phyloP scores from a whole-genome alignment of 495 filamentous ascomycete species.

The Elasticomyces elasticus region DNA sequence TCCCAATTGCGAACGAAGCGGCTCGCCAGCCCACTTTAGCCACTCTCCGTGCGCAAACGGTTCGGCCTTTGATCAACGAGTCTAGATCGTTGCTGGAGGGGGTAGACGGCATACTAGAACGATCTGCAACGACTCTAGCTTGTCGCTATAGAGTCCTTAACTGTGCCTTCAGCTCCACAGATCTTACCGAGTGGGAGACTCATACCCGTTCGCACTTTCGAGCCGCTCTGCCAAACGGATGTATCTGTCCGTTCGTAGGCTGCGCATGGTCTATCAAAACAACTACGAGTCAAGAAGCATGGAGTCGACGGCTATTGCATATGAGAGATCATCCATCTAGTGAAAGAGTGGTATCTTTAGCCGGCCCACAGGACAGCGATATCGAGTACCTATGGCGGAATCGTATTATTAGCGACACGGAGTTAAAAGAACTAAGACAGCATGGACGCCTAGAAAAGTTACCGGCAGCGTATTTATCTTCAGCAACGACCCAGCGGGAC shows the following conservation, averaged over 20 bases:
- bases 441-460: not conserved
- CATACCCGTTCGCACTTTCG: slow-evolving; percentile 8
- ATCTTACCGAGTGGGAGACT: not conserved
- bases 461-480: not conserved
- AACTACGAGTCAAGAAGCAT: not conserved
- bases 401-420: not conserved
- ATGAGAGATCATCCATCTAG: not conserved
- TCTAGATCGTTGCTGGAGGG: not conserved
- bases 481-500: not conserved
- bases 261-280: not conserved
- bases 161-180: not conserved
- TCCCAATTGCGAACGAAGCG: not conserved
- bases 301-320: not conserved
- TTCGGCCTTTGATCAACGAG: no score
- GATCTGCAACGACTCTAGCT: not conserved
- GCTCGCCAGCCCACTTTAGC: not conserved
- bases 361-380: not conserved
- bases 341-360: not conserved
- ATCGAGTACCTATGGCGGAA: slow-evolving; percentile 3
- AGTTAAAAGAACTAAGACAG: slow-evolving; percentile 7
- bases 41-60: no score
- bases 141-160: slow-evolving; percentile 4
- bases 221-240: not conserved
- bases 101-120: not conserved
- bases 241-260: slow-evolving; percentile 5